Conservation (phyloP, 1,284 basidiomycete species). For the Puccinia novopanici region DNA sequence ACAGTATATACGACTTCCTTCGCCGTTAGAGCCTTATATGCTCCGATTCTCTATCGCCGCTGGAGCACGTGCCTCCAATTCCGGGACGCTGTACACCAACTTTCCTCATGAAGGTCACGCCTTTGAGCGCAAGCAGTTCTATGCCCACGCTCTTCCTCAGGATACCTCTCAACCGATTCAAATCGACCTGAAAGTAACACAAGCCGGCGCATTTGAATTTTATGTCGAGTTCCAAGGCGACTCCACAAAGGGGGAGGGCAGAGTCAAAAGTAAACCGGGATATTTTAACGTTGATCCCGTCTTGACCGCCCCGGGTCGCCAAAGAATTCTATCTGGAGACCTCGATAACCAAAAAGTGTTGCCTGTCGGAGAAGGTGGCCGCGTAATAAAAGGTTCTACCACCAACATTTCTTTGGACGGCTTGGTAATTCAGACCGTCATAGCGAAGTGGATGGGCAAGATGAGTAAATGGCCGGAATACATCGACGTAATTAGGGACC, state of each 20-base stretch:
- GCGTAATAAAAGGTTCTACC: conserved; percentile 63
- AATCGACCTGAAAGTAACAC: conserved; percentile 88
- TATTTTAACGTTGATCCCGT: conserved; percentile 95
- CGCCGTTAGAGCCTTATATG: conserved; percentile 76
- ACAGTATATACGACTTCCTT: conserved; percentile 90
- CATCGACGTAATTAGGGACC: conserved; percentile 75
- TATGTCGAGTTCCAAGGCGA: conserved; percentile 80
- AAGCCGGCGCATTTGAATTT: conserved; percentile 89
- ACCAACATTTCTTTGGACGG: conserved; percentile 78
- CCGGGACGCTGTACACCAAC: conserved; percentile 88
- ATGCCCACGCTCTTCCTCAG: conserved; percentile 74
- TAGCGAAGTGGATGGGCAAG: conserved; percentile 96
- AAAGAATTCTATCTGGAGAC: conserved; percentile 66
- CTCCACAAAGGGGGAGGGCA: conserved; percentile 60
- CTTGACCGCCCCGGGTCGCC: conserved; percentile 71
- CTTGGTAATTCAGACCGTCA: conserved; percentile 78
- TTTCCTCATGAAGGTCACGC: conserved; percentile 85
- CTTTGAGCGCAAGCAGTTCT: conserved; percentile 76
- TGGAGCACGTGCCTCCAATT: conserved; percentile 80
- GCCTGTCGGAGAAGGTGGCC: conserved; percentile 56
- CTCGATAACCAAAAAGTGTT: conserved; percentile 55
- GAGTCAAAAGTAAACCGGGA: conserved; percentile 74
- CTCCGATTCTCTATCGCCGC: conserved; percentile 84
- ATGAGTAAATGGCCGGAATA: conserved; percentile 73
- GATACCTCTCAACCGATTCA: conserved; percentile 84